Base-by-base conservation (phyloP, 345 rosid species). In the Excoecaria cochinchinensis region DNA sequence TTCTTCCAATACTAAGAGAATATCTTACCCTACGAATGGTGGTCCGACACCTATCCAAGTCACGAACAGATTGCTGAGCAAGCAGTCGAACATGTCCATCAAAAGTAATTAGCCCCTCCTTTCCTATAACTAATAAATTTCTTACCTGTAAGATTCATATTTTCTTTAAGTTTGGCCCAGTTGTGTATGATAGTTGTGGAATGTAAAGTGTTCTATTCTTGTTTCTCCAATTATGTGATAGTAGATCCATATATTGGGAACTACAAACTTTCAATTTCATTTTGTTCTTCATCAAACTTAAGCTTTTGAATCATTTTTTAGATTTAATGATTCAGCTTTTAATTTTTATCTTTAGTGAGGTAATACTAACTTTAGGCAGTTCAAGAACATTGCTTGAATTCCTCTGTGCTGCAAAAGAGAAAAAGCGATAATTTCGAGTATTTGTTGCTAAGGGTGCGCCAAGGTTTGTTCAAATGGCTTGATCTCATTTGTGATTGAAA, bases 51-150 rank as follows among this genome's bases (percentile, higher is more conserved):
- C n/a, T n/a, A n/a, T n/a, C n/a, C n/a, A n/a, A n/a, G 98, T 82
- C 99, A 93, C 79, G 99, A 96, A 77, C 97, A 88, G 91, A 96
- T 96, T 59, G 97, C 99, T 46, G 98, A 96, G 84, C 99, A 96
- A 85, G 99, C 99, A 6, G 86, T 96, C 69, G 99, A 96, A 86
- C 99, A 96, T 85, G 93, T 93, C 80, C 99, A 96, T 86, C 99
- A 96, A 48, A 93, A 96, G 98, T 96, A 96, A 55, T 55, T 75
- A 25, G 62, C 61, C 70, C 57, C 42, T 70, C 69, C 31, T 77
- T 67, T 36, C 24, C 65, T 50, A 55, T 31, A 39, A 11, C 61
- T 40, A 53, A 62, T 55, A 62, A 36, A 74, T 72, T 38, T 47
- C 51, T 59, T 63, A 22, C 65, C 39, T 58, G 3, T 59, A 24